Conservation (phyloP, 768 basidiomycete species). For the Lentinus tigrinus region DNA sequence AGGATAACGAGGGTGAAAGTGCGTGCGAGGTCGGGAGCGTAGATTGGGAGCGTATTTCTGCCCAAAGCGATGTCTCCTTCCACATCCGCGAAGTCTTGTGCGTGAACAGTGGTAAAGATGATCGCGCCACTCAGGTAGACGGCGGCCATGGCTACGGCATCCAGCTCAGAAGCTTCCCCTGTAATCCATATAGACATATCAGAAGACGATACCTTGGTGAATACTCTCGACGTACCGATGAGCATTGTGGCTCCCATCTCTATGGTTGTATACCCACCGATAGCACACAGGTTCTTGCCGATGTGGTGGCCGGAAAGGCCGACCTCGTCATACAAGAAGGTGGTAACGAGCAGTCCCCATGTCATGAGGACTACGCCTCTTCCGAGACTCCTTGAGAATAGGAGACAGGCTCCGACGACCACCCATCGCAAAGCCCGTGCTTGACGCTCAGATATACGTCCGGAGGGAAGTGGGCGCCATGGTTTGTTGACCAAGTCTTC, state of each 20-base stretch:
- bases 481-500: conserved; percentile 36
- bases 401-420: conserved; percentile 27
- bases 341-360: conserved; percentile 3
- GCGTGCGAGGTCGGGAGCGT: neutral
- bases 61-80: neutral
- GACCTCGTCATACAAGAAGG: conserved; percentile 32
- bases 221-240: conserved; percentile 12
- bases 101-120: conserved; percentile 9
- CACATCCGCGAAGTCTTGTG: conserved; percentile 10
- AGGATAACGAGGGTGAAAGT: neutral
- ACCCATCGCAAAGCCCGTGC: conserved; percentile 32
- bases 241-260: conserved; percentile 33
- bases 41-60: conserved; percentile 1
- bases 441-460: conserved; percentile 26
- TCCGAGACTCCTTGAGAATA: conserved; percentile 5
- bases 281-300: conserved; percentile 32
- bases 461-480: conserved; percentile 38
- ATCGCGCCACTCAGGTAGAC: neutral
- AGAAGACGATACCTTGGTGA: too few species aligned
- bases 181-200: neutral
- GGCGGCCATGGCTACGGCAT: neutral
- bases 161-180: neutral
- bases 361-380: conserved; percentile 16
- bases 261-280: conserved; percentile 31
- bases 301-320: conserved; percentile 27